phyloP scores from a whole-genome alignment of 2,329 filamentous ascomycete species.

The Monilinia polystroma region DNA sequence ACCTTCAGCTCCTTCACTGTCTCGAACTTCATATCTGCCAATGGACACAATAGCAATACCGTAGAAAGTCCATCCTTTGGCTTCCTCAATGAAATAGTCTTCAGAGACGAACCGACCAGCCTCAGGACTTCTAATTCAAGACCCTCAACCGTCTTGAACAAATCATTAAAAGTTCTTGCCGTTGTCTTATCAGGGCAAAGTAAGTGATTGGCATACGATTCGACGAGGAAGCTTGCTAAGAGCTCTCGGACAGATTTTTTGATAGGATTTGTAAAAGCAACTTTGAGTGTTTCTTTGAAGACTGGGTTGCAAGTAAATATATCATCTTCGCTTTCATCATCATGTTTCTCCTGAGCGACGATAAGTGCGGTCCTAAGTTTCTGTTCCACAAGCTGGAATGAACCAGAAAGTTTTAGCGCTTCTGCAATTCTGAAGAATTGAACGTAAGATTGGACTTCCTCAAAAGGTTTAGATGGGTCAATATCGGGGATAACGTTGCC shows the following conservation, averaged over 20 bases:
- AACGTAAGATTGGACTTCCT: neutral
- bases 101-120: neutral
- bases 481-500: neutral
- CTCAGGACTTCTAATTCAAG: slow-evolving; percentile 1
- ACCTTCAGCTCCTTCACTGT: neutral
- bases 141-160: neutral
- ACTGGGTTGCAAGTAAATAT: neutral
- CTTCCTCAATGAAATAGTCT: neutral
- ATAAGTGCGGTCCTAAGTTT: neutral
- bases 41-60: neutral
- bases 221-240: neutral
- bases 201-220: neutral
- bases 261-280: neutral
- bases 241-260: neutral
- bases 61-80: neutral
- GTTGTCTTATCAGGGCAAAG: neutral
- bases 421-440: neutral
- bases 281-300: neutral
- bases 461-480: neutral
- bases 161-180: neutral
- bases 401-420: neutral
- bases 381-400: neutral
- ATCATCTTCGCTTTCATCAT: neutral
- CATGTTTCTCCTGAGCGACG: neutral
- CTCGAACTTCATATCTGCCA: neutral